Evolutionary conservation across 306 rosid species (phyloP).

Genomic region (Cucumis melo): DNA sequence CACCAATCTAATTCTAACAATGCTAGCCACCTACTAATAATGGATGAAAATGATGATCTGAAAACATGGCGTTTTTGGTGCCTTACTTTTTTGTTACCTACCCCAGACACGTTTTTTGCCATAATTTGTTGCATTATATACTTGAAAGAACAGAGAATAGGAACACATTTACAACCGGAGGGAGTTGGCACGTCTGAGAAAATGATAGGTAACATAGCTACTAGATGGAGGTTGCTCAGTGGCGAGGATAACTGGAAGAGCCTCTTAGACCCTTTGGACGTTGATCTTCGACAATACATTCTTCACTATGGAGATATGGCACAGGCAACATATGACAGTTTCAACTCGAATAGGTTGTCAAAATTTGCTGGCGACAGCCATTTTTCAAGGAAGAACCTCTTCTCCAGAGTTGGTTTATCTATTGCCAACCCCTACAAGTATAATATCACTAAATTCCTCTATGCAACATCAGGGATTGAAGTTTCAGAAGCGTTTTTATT

Average conservation of each 20-base stretch:
- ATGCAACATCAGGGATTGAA: conserved; percentile 44
- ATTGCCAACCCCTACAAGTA: conserved; percentile 39
- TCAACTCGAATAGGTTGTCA: conserved; percentile 32
- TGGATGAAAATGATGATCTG: conserved; percentile 2
- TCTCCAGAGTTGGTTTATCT: conserved; percentile 33
- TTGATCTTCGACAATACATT: conserved; percentile 47
- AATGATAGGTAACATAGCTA: conserved; percentile 19
- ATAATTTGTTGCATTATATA: background rate
- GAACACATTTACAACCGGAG: background rate
- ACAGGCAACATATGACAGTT: conserved; percentile 60
- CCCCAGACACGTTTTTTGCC: background rate
- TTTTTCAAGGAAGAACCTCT: conserved; percentile 26
- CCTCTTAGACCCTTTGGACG: conserved; percentile 41
- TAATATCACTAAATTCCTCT: conserved; percentile 34
- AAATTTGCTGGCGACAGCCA: conserved; percentile 38
- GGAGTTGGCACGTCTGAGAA: background rate
- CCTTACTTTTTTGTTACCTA: background rate
- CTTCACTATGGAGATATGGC: conserved; percentile 69
- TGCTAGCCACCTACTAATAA: background rate
- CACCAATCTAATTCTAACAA: conserved; percentile 1
- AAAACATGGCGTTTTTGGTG: background rate
- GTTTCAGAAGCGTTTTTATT: conserved; percentile 61
- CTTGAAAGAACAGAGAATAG: background rate
- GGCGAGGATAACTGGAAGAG: conserved; percentile 44
- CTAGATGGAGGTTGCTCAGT: conserved; percentile 44